phyloP scores from a whole-genome alignment of 2,329 filamentous ascomycete genomes.

The Nectriaceae sp. region DNA sequence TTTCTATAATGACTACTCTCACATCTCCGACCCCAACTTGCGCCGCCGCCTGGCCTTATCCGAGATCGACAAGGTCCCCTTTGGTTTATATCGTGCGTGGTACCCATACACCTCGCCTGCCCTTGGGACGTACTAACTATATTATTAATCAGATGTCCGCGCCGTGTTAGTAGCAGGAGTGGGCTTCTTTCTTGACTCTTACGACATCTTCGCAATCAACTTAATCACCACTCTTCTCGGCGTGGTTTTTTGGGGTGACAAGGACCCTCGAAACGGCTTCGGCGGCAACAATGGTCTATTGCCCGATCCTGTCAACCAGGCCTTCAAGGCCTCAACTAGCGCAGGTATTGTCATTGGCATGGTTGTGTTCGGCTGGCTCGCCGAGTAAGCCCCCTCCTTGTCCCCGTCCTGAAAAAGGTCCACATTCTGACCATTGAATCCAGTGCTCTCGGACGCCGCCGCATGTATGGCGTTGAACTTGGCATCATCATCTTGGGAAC shows the following conservation, averaged over 20 bases:
- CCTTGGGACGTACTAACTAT: conserved; percentile 9
- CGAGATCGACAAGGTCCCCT: conserved; percentile 77
- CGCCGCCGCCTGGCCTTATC: conserved; percentile 74
- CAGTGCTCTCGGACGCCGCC: conserved; percentile 68
- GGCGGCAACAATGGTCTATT: conserved; percentile 58
- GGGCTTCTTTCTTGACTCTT: conserved; percentile 83
- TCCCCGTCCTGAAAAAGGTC: background rate
- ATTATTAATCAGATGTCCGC: conserved; percentile 54
- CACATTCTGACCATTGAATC: conserved; percentile 15
- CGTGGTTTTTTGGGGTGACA: conserved; percentile 70
- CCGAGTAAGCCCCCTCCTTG: conserved; percentile 52
- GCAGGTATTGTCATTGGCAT: conserved; percentile 79
- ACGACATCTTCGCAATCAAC: conserved; percentile 81
- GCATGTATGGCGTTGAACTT: conserved; percentile 81
- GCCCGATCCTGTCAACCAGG: conserved; percentile 67
- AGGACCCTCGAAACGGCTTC: conserved; percentile 44
- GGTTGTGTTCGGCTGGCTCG: conserved; percentile 74
- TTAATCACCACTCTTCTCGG: conserved; percentile 72
- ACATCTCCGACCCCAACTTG: conserved; percentile 73
- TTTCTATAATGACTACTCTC: conserved; percentile 69
- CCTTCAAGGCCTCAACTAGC: conserved; percentile 80
- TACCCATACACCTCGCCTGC: background rate
- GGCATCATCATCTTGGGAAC: conserved; percentile 73
- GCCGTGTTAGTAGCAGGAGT: conserved; percentile 76
- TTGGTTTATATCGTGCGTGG: conserved; percentile 65